Base-by-base conservation (phyloP, 2,329 filamentous ascomycete species). In the Penicillium sp. region DNA sequence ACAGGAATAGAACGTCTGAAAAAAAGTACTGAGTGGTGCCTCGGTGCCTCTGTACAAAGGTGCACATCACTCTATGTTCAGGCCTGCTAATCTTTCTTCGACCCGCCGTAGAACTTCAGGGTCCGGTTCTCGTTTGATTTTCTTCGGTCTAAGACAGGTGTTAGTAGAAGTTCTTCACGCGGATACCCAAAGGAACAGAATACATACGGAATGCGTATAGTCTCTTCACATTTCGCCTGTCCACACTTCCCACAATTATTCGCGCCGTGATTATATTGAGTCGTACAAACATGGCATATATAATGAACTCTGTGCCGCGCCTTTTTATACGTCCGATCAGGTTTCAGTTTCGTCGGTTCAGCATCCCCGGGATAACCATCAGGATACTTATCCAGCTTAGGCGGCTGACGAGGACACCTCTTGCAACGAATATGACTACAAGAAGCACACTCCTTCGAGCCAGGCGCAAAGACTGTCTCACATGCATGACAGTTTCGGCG, bases 401-500 rank as follows among this genome's bases (percentile, higher is more conserved):
- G 62, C 83, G 91, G 91, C 68, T 92, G 87, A 66, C 91, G 82
- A 27, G 90, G 91, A 72, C 92, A 96, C 69, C 88, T 88, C 39
- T 86, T 90, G 78, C 92, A 96, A 53, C 91, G 87, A 51, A 82
- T 73, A 73, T 96, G 92, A 27, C 81, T 77, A 74, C 92, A 96
- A 39, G 80, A 80, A 8, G 80, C 74, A 72, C 92, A 96, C 70
- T 84, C 77, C 59, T 88, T 91, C 58, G 75, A 79, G 31, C 82
- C 79, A 6, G 80, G 69, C 1, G 76, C 73, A 69, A 92, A 95
- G 1, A 88, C 69, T 2, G 79, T 83, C 47, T 84, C 72, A 72
- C 92, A 96, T 66, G 85, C 81, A 74, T 96, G 92, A 72, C 92
- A 96, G 50, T 79, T 87, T 57, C 91, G 86, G 54, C 90, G 83